Evolutionary conservation across 106 monocot species (phyloP).

Genomic region (Ottelia alismoides): DNA sequence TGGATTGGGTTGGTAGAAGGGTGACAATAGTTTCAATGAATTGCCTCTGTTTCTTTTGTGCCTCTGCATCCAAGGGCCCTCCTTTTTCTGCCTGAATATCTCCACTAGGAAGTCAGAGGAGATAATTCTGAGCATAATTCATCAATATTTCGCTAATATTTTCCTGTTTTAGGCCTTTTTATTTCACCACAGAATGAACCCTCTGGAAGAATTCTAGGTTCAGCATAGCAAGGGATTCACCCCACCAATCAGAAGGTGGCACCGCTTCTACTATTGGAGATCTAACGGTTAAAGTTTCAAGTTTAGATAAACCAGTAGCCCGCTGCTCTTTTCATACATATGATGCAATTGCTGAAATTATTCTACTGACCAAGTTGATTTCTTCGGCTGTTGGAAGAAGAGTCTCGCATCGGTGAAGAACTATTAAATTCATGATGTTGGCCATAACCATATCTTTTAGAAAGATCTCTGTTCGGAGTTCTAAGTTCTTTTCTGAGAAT

Average conservation of each 20-base stretch:
- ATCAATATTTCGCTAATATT: constrained; percentile 50
- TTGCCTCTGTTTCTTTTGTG: constrained; percentile 28
- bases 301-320: constrained; percentile 53
- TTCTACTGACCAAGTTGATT: constrained; percentile 33
- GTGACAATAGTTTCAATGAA: constrained; percentile 51
- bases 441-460: constrained; percentile 49
- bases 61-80: constrained; percentile 19
- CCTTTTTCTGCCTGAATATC: constrained; percentile 18
- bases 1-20: constrained; percentile 63
- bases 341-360: constrained; percentile 34
- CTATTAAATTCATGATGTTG: constrained; percentile 45
- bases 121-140: constrained; percentile 51
- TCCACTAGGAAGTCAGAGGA: constrained; percentile 21
- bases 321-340: constrained; percentile 76
- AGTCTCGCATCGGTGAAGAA: constrained; percentile 50
- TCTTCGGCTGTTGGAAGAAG: constrained; percentile 68
- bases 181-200: constrained; percentile 48
- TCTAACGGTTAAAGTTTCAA: constrained; percentile 26
- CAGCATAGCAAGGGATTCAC: constrained; percentile 32
- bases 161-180: constrained; percentile 74
- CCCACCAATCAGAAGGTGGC: constrained; percentile 57
- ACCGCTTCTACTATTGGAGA: constrained; percentile 12
- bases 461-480: constrained; percentile 34
- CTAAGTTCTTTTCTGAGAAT: constrained; percentile 58
- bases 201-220: constrained; percentile 70